Evolutionary conservation across 345 rosid species (phyloP), one percentile per base, ranked within the genome.

Genomic region (Lenwebbia sp.): DNA sequence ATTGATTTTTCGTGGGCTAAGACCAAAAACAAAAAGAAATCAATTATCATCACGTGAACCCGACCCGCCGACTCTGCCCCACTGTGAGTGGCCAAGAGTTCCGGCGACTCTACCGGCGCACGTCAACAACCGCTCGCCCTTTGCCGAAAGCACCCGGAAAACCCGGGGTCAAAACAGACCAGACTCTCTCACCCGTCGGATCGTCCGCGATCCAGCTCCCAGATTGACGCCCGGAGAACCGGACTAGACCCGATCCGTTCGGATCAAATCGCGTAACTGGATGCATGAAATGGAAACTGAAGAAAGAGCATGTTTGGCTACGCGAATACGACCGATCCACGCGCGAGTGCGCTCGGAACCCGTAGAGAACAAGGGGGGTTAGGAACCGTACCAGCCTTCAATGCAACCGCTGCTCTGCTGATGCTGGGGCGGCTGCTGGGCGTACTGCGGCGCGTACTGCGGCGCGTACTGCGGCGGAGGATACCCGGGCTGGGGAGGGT

Each of bases 401-500:
- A 96, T 8, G 82, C 85, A 85, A 8, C 99, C 98, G 86, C 89
- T 85, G 55, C 87, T 82, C 53, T 87, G 88, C 28, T 92, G 95
- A 56, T 87, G 95, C 19, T 88, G 95, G 6, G 92, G 98, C 41
- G 98, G 96, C 41, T 91, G 93, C 82, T 93, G 97, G 17, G 88
- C 94, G 83, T 95, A 94, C 82, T 92, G 99, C 47, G 98, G 98
- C 26, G 95, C 94, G 52, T 96, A 96, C 22, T 92, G 99, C 47
- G 98, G 98, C n/a, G 95, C 94, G 52, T 96, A 96, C 22, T 81
- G 86, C 41, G 83, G 91, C 13, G 93, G 91, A 47, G 98, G 95
- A 54, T 92, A 95, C 1, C 96, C 89, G 0, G 41, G 81, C 83
- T 89, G 62, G 21, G 88, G 49, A 33, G 88, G 82, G 37, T 86